These are phyloP conservation scores for Asclepias syriaca DNA, from an alignment of 257 asterid genomes.

Conservation along the genomic window DNA sequence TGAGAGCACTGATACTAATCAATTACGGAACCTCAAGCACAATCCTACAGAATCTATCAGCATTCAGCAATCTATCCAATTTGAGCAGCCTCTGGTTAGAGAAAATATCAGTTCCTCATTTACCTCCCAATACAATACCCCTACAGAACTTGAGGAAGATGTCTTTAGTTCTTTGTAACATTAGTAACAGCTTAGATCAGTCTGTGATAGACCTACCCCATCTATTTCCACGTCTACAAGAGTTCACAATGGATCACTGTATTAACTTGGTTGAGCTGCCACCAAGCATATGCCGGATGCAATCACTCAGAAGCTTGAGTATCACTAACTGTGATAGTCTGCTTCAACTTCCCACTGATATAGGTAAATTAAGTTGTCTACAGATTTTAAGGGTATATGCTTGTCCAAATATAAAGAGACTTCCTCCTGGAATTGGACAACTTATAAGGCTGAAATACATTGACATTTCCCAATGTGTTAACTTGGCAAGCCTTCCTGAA, in stretches of 20 bases:
- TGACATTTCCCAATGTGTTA: conserved; percentile 71
- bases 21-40: conserved; percentile 53
- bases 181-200: conserved; percentile 40
- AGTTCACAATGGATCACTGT: conserved; percentile 85
- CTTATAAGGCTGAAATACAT: conserved; percentile 51
- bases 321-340: conserved; percentile 78
- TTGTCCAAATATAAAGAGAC: conserved; percentile 60
- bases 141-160: conserved; percentile 51
- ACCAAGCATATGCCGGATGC: conserved; percentile 54
- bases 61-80: conserved; percentile 51
- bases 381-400: conserved; percentile 62
- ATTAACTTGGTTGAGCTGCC: conserved; percentile 66
- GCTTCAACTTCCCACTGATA: conserved; percentile 51
- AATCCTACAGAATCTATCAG: conserved; percentile 48
- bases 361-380: conserved; percentile 45
- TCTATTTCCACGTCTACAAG: conserved; percentile 75
- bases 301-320: conserved; percentile 55
- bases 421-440: conserved; percentile 49
- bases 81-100: conserved; percentile 88
- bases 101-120: conserved; percentile 50
- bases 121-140: conserved; percentile 60
- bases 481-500: conserved; percentile 62
- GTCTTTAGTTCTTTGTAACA: conserved; percentile 66
- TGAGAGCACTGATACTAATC: conserved; percentile 69
- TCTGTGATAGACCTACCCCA: conserved; percentile 42